Conservation (phyloP, 225 moss, liverwort and hornwort genomes). For the Climacium dendroides region DNA sequence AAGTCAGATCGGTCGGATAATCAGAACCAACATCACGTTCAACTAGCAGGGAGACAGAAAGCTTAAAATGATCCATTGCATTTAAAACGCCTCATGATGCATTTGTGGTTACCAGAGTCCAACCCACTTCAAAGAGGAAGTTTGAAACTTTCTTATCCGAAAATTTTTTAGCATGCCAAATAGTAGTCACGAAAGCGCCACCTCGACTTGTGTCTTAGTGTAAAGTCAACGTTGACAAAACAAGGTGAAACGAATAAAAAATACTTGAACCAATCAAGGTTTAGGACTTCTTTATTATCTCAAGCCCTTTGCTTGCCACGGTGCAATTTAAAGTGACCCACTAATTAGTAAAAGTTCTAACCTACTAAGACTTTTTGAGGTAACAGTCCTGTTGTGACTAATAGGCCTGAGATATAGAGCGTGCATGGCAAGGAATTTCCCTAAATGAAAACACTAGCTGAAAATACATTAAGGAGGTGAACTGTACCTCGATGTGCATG, state of each 20-base stretch:
- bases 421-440: not conserved
- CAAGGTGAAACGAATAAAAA: not conserved
- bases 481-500: slow-evolving; percentile 79
- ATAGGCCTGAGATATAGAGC: not conserved
- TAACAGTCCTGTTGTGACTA: not conserved
- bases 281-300: not conserved
- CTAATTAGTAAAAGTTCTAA: not conserved
- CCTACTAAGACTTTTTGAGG: not conserved
- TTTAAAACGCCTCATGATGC: not conserved
- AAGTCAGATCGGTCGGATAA: not conserved
- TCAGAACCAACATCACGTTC: not conserved
- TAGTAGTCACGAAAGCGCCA: not conserved
- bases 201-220: not conserved
- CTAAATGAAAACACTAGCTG: not conserved
- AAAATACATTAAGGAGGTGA: not conserved
- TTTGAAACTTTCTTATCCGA: not conserved
- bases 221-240: not conserved
- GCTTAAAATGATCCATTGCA: not conserved
- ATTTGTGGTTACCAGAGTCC: not conserved
- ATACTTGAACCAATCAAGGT: not conserved
- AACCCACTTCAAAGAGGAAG: not conserved
- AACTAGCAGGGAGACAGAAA: not conserved
- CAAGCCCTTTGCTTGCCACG: not conserved
- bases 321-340: not conserved
- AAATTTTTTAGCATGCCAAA: not conserved